These are phyloP conservation scores for Trypanosomatidae sp. DNA, from an alignment of 208 protist genomes.

Conservation along the genomic window DNA sequence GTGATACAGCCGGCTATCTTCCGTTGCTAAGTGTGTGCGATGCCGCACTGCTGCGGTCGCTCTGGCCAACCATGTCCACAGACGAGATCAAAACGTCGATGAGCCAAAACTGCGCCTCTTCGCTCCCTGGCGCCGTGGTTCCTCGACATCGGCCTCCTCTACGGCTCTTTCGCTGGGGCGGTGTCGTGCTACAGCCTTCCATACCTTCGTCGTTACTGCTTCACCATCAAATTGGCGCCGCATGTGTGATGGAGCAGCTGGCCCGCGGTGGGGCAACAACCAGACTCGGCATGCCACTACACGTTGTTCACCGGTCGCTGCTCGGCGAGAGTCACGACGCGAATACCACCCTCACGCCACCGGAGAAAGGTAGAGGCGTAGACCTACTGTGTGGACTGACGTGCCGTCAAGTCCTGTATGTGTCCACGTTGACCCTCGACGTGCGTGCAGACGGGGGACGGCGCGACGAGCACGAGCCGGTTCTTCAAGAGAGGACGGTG, in stretches of 20 bases:
- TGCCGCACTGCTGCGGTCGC: constrained; percentile 1
- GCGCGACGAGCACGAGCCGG: not conserved
- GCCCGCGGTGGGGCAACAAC: not conserved
- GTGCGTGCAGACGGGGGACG: not conserved
- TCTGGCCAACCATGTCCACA: constrained; percentile 7
- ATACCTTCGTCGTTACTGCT: not conserved
- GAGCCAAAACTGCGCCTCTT: not conserved
- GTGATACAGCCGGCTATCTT: not conserved
- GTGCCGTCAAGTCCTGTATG: not conserved
- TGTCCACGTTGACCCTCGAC: not conserved
- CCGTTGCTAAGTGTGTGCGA: constrained; percentile 15
- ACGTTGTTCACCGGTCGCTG: not conserved
- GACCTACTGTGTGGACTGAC: not conserved
- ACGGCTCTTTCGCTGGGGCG: constrained; percentile 3
- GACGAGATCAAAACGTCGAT: not conserved
- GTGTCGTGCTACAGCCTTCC: not conserved
- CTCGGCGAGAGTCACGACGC: not conserved
- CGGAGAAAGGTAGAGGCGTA: not conserved
- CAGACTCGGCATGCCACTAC: not conserved
- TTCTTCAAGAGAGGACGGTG: too few relatives aligned
- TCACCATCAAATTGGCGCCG: not conserved
- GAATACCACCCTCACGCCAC: not conserved
- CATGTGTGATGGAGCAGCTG: not conserved
- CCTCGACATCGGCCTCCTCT: constrained; percentile 1
- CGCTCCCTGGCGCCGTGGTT: not conserved